phyloP scores from a whole-genome alignment of 2,329 filamentous ascomycete species.

The Sarocladium brachiariae region DNA sequence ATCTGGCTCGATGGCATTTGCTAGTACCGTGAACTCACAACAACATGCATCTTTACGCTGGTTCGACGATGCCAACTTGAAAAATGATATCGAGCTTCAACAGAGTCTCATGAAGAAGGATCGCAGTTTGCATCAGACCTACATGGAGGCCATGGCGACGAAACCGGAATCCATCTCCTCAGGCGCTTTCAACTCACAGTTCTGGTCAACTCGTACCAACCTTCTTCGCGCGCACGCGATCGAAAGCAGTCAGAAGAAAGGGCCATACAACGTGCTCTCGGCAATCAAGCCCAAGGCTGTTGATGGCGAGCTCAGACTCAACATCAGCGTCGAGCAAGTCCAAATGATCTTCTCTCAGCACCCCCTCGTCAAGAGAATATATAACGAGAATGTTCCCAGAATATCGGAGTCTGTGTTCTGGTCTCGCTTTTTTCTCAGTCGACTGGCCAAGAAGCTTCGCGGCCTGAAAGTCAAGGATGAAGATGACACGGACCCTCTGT shows the following conservation, averaged over 20 bases:
- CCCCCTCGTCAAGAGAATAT: conserved; percentile 80
- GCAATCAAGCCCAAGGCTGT: conserved; percentile 64
- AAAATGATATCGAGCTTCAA: conserved; percentile 73
- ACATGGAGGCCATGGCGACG: conserved; percentile 73
- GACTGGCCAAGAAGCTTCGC: conserved; percentile 82
- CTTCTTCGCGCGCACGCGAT: conserved; percentile 86
- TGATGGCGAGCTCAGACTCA: conserved; percentile 58
- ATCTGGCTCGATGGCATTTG: conserved; percentile 71
- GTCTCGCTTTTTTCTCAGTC: conserved; percentile 88
- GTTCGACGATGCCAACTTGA: conserved; percentile 76
- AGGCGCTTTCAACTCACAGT: conserved; percentile 79
- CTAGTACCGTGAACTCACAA: conserved; percentile 53
- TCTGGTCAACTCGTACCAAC: conserved; percentile 87
- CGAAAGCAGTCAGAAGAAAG: conserved; percentile 77
- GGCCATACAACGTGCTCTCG: conserved; percentile 89
- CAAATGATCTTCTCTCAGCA: conserved; percentile 90
- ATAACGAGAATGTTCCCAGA: conserved; percentile 86
- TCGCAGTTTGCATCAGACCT: conserved; percentile 68
- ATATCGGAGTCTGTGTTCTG: conserved; percentile 78
- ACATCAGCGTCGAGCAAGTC: conserved; percentile 79
- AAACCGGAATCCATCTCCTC: conserved; percentile 80
- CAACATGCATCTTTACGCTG: conserved; percentile 53
- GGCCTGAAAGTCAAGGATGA: conserved; percentile 78
- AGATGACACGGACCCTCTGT: conserved; percentile 68
- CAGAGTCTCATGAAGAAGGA: conserved; percentile 83